phyloP scores from a whole-genome alignment of 192 early-diverging fungal genomes.

The Gigaspora rosea region DNA sequence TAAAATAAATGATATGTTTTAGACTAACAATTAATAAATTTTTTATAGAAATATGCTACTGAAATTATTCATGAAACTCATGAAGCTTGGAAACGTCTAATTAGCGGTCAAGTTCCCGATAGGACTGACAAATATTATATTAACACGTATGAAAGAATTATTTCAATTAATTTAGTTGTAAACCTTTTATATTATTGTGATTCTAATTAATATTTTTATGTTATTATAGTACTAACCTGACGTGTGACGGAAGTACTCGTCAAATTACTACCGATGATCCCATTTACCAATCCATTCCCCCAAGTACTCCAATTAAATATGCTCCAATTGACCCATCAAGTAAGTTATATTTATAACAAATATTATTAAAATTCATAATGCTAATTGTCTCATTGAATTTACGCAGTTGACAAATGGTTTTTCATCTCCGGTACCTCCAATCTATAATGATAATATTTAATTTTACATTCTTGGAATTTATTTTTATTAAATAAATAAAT shows the following conservation, averaged over 20 bases:
- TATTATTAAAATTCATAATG: constrained; percentile 38
- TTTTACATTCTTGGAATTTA: too few species aligned
- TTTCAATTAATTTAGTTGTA: not conserved
- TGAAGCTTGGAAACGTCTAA: constrained; percentile 90
- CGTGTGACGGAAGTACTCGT: constrained; percentile 75
- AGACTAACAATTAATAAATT: not conserved
- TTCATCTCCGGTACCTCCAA: constrained; percentile 84
- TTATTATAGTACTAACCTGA: constrained; percentile 60
- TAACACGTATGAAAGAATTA: constrained; percentile 48
- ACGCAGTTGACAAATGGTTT: constrained; percentile 95
- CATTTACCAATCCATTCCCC: constrained; percentile 57
- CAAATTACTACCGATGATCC: constrained; percentile 60
- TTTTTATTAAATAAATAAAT: too few species aligned
- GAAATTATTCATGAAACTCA: constrained; percentile 91
- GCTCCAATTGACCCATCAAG: constrained; percentile 77
- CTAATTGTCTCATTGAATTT: not conserved
- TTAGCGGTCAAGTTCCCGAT: constrained; percentile 61
- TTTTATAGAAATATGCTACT: constrained; percentile 74
- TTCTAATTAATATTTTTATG: not conserved
- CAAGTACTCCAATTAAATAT: constrained; percentile 56
- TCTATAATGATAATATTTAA: constrained; percentile 36
- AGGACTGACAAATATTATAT: constrained; percentile 77
- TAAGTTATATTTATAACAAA: constrained; percentile 14
- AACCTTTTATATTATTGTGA: constrained; percentile 14
- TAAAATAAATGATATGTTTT: not conserved